Evolutionary conservation across 371 early-diverging fungal species (phyloP), one percentile per base, ranked within the genome.

Genomic region (Saksenaea oblongispora): DNA sequence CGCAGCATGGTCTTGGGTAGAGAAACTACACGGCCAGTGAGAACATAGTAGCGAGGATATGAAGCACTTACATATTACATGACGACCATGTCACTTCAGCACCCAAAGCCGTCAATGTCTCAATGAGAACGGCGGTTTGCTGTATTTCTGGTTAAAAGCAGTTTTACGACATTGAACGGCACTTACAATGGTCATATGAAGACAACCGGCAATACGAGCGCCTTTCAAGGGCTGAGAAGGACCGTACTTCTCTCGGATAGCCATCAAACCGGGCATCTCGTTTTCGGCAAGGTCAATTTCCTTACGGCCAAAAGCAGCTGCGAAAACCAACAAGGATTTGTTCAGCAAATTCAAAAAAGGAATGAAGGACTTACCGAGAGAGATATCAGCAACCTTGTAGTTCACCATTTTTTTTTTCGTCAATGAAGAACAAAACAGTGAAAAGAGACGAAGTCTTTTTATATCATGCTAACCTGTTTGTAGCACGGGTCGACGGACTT

Each of bases 231-330:
- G 93, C 84, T 98, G 89, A 65, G 81, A 44, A 61, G 93, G 88
- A 58, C 93, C 94, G 83, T 98, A 98, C 88, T 95, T 96, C 62
- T 87, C 79, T 75, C 96, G 91, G 65, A 98, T 86, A 73, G 85
- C 74, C 93, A 96, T 96, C 67, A 99, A 92, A 71, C 98, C 98
- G 66, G 98, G 98, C 99, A 99, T 99, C 88, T 99, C 99, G 79
- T 95, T 94, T 87, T 97, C 98, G 62, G 80, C 77, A 64, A 80
- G 73, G 62, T 76, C 77, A 61, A 82, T 82, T 82, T 80, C 80
- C 78, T 80, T 78, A 56, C 75, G 69, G 63, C 77, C 80, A 71
- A 80, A 80, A 80, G 80, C 80, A 58, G 80, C 80, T 69, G 56
- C 5, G 18, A 51, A 27, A 39, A 51, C 28, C 24, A 18, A 14